A percentile compares a stretch with the other conserved stretches of the same genome.
Conservation (phyloP, 176 grass and related monocot species). For the Eremochloa ophiuroides region DNA sequence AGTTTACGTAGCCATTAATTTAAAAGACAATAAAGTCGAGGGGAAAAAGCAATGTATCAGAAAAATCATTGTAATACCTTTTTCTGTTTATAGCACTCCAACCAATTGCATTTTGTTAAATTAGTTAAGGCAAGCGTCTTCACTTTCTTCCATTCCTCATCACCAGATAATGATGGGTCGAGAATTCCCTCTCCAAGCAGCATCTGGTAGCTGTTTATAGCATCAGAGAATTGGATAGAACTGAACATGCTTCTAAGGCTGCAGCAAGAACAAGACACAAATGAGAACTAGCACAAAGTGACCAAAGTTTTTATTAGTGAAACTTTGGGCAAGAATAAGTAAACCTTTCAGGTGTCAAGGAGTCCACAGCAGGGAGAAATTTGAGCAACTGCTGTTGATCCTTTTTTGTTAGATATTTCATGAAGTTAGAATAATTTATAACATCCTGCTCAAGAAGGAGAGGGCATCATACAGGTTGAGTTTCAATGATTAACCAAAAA, state of each 20-base stretch:
- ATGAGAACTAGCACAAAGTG: conserved; percentile 13
- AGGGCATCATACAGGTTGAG: neutral
- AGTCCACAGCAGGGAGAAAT: conserved; percentile 58
- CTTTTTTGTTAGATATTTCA: conserved; percentile 54
- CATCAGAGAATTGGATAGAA: conserved; percentile 54
- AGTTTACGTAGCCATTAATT: neutral
- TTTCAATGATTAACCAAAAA: conserved; percentile 8
- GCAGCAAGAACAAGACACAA: conserved; percentile 26
- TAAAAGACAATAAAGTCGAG: conserved; percentile 1
- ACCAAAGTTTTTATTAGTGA: neutral
- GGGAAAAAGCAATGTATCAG: neutral
- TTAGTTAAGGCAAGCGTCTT: conserved; percentile 44
- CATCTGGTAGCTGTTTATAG: conserved; percentile 52
- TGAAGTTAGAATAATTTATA: conserved; percentile 53
- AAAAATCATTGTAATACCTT: conserved; percentile 39
- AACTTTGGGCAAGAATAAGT: neutral
- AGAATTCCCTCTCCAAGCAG: conserved; percentile 57
- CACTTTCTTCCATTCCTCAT: conserved; percentile 41
- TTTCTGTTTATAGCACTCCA: conserved; percentile 43
- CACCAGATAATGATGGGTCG: conserved; percentile 32
- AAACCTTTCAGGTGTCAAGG: conserved; percentile 36
- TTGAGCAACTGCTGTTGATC: conserved; percentile 53
- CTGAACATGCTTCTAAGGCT: conserved; percentile 64
- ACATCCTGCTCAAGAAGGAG: conserved; percentile 52
- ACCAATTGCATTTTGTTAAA: conserved; percentile 50